Evolutionary conservation across 805 yeast species (phyloP).

Genomic region (Pichia scutulata): DNA sequence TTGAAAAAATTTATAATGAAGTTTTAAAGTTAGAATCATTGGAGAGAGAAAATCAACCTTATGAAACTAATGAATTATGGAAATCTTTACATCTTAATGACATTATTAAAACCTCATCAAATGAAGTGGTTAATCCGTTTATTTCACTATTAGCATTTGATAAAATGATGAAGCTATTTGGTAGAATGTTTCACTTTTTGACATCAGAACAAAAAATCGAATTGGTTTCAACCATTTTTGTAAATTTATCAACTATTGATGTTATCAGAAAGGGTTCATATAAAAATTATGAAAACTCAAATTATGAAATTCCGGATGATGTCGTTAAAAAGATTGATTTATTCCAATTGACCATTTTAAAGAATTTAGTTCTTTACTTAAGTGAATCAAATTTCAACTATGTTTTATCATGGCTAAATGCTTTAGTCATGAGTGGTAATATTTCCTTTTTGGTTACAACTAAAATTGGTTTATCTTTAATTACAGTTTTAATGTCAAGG

Average conservation of each 20-base stretch:
- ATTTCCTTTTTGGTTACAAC: constrained; percentile 60
- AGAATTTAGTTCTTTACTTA: constrained; percentile 73
- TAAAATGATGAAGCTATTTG: constrained; percentile 83
- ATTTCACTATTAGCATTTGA: constrained; percentile 75
- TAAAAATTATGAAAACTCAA: constrained; percentile 42
- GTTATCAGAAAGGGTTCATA: constrained; percentile 76
- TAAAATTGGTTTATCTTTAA: constrained; percentile 76
- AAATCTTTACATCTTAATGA: constrained; percentile 69
- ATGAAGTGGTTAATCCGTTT: constrained; percentile 69
- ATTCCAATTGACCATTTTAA: constrained; percentile 74
- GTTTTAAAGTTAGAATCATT: constrained; percentile 73
- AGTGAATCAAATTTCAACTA: constrained; percentile 76
- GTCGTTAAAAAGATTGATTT: constrained; percentile 58
- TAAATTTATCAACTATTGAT: constrained; percentile 70
- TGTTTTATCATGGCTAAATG: constrained; percentile 67
- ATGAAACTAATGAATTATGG: constrained; percentile 55
- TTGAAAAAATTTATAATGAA: constrained; percentile 73
- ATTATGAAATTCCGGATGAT: constrained; percentile 45
- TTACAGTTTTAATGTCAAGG: constrained; percentile 85
- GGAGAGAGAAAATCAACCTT: constrained; percentile 48
- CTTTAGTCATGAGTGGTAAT: constrained; percentile 62
- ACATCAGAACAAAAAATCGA: constrained; percentile 69
- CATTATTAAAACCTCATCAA: constrained; percentile 38
- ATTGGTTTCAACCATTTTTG: constrained; percentile 68
- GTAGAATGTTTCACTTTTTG: constrained; percentile 80